Percentiles rank a stretch among this genome's conserved stretches.
phyloP scores from a whole-genome alignment of 106 monocot genomes.

The Chionographis japonica region DNA sequence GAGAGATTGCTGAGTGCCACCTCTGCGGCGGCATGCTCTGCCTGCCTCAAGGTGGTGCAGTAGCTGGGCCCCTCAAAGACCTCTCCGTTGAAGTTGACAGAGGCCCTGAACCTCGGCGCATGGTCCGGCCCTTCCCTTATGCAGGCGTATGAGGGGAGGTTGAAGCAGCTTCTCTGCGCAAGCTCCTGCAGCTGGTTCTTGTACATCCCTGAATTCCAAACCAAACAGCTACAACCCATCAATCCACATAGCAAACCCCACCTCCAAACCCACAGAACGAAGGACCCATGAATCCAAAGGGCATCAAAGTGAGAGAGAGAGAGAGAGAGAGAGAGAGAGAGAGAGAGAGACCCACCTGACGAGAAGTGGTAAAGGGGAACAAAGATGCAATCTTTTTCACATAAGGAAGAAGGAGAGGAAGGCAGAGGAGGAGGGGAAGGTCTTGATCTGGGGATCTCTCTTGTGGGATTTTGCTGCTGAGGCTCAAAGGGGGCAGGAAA shows the following conservation, averaged over 20 bases:
- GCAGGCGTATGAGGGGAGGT: conserved; percentile 69
- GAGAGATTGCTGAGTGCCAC: conserved; percentile 63
- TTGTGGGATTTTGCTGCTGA: too few relatives aligned
- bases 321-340: too few relatives aligned
- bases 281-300: too few relatives aligned
- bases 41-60: conserved; percentile 66
- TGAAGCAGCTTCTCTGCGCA: conserved; percentile 87
- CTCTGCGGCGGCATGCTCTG: conserved; percentile 84
- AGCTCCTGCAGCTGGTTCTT: conserved; percentile 91
- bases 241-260: not conserved
- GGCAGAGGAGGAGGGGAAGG: too few relatives aligned
- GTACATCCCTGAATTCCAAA: conserved; percentile 42
- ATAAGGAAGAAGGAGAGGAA: too few relatives aligned
- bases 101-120: conserved; percentile 73
- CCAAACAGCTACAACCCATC: not conserved
- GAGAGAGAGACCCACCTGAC: not conserved
- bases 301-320: not conserved
- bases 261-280: too few relatives aligned
- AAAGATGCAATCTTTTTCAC: too few relatives aligned
- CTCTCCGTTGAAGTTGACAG: conserved; percentile 82
- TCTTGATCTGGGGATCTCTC: not conserved
- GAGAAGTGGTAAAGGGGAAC: not conserved
- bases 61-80: conserved; percentile 56
- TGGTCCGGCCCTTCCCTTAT: conserved; percentile 77
- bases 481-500: not conserved